Conservation (phyloP, 1,284 basidiomycete genomes). For the Sporisorium graminicola region DNA sequence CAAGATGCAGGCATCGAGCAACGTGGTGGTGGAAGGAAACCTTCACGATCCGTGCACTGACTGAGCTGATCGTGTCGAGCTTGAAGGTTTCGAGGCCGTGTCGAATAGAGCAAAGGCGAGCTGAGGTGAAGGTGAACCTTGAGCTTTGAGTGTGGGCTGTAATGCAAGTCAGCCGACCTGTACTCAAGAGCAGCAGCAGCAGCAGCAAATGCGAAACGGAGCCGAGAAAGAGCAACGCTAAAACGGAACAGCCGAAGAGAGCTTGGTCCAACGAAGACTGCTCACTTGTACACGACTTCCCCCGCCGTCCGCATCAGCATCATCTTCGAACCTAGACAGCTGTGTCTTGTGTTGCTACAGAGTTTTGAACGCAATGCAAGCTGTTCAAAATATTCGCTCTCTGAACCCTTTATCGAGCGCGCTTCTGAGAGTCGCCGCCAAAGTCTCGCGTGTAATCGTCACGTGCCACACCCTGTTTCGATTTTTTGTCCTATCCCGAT, state of each 20-base stretch:
- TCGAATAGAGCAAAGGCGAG: not conserved
- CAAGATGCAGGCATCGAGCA: not conserved
- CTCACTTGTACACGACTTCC: not conserved
- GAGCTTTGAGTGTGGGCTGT: not conserved
- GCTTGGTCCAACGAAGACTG: not conserved
- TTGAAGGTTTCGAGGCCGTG: not conserved
- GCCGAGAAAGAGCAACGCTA: conserved; percentile 11
- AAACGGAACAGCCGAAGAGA: conserved; percentile 4
- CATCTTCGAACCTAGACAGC: not conserved
- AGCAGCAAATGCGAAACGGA: conserved; percentile 5
- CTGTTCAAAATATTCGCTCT: conserved; percentile 8
- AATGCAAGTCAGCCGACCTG: conserved; percentile 23
- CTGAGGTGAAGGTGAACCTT: not conserved
- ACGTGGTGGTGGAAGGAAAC: not conserved
- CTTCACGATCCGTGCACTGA: not conserved
- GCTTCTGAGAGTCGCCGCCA: conserved; percentile 3
- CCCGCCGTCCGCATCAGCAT: not conserved
- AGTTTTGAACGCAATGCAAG: not conserved
- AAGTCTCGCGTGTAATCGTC: conserved; percentile 21
- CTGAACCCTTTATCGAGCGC: conserved; percentile 14
- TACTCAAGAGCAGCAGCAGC: conserved; percentile 5
- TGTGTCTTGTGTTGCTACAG: not conserved
- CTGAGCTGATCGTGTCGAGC: not conserved
- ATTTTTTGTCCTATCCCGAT: not conserved
- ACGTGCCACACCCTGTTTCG: conserved; percentile 12